Percentiles rank a stretch among this genome's conserved stretches.
These are phyloP conservation scores for Byssochlamys sp. DNA, from an alignment of 2,329 filamentous ascomycete genomes.

Conservation along the genomic window DNA sequence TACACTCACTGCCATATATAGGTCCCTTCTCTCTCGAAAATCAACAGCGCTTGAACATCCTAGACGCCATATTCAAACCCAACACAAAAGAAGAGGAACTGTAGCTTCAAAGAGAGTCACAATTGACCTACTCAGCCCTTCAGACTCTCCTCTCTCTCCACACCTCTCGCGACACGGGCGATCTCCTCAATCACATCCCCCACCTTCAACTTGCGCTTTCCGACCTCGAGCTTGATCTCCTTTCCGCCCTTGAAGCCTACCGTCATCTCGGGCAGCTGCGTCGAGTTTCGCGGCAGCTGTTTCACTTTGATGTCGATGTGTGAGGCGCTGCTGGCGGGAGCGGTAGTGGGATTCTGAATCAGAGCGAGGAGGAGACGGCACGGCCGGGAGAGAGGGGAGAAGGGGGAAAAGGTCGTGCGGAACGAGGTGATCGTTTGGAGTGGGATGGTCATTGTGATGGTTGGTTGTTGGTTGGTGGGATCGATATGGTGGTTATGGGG, in stretches of 20 bases:
- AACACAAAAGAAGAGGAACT: conserved; percentile 1
- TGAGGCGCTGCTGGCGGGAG: conserved; percentile 64
- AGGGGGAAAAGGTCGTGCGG: conserved; percentile 82
- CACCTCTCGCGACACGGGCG: conserved; percentile 71
- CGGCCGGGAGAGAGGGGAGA: conserved; percentile 67
- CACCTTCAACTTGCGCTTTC: conserved; percentile 69
- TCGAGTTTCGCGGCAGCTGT: conserved; percentile 61
- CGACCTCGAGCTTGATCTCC: conserved; percentile 71
- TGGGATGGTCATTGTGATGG: conserved; percentile 26
- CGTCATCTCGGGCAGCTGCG: conserved; percentile 57
- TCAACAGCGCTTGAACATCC: background rate
- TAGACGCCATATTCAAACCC: background rate
- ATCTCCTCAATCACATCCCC: conserved; percentile 81
- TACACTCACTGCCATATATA: background rate
- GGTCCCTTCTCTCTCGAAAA: background rate
- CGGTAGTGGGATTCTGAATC: conserved; percentile 71
- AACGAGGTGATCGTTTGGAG: conserved; percentile 56
- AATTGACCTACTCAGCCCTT: conserved; percentile 29
- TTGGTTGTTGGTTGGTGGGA: background rate
- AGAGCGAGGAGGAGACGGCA: conserved; percentile 79
- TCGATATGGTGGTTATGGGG: background rate
- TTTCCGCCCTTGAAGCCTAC: conserved; percentile 96
- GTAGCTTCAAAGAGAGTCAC: background rate
- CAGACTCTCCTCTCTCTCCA: conserved; percentile 77
- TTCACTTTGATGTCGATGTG: conserved; percentile 69